Conservation (phyloP, 768 basidiomycete species). For the Psilocybe subaeruginosa region DNA sequence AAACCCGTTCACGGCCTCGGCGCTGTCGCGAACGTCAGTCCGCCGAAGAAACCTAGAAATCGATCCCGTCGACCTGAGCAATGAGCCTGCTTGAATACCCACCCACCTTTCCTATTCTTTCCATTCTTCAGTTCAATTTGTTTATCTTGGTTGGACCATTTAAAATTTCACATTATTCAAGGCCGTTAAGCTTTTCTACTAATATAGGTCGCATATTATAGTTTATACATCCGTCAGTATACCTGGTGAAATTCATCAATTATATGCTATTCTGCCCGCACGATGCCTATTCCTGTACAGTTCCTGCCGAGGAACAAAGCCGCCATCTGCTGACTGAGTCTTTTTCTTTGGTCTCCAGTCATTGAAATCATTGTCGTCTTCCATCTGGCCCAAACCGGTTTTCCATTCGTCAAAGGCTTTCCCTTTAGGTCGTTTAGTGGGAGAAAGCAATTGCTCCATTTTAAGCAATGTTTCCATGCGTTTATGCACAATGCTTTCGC, state of each 20-base stretch:
- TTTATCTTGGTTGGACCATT: slow-evolving; percentile 7
- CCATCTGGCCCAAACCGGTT: slow-evolving; percentile 25
- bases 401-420: slow-evolving; percentile 54
- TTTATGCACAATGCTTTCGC: slow-evolving; percentile 43
- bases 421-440: slow-evolving; percentile 6
- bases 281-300: neutral
- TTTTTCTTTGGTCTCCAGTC: slow-evolving; percentile 20
- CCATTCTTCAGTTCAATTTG: neutral
- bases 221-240: neutral
- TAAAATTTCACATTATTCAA: neutral
- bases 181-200: neutral
- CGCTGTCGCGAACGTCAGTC: slow-evolving; percentile 52
- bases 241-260: neutral
- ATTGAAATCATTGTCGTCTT: slow-evolving; percentile 53
- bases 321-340: neutral
- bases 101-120: neutral
- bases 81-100: slow-evolving; percentile 11
- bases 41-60: slow-evolving; percentile 55
- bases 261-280: neutral
- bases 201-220: neutral
- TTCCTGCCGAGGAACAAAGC: neutral
- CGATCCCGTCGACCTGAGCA: slow-evolving; percentile 50
- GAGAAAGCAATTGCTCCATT: slow-evolving; percentile 46
- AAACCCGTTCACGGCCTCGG: slow-evolving; percentile 80
- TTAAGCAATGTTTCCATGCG: slow-evolving; percentile 46